phyloP scores from a whole-genome alignment of 106 monocot species.

The Dendrobium officinale region DNA sequence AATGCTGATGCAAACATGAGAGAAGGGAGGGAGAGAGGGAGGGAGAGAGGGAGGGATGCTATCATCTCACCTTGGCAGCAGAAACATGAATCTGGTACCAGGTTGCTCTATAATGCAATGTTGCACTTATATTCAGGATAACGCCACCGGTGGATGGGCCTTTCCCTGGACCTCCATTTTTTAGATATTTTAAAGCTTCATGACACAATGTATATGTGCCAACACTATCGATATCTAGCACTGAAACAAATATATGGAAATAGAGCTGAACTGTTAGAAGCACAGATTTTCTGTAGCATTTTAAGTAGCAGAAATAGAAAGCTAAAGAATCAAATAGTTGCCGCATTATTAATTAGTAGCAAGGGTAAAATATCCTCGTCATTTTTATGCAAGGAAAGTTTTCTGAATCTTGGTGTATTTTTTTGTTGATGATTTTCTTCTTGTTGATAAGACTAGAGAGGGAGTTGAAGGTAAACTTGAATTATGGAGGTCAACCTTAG shows the following conservation, averaged over 20 bases:
- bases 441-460: no score
- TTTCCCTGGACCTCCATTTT: slow-evolving; percentile 49
- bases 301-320: no score
- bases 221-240: slow-evolving; percentile 81
- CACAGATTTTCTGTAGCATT: no score
- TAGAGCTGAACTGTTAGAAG: no score
- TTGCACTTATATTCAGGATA: slow-evolving; percentile 90
- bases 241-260: slow-evolving; percentile 18
- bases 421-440: no score
- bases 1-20: neutral
- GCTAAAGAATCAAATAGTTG: no score
- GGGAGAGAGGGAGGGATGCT: neutral
- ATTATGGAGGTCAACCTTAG: no score
- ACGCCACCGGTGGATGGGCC: slow-evolving; percentile 51
- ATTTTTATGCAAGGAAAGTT: no score
- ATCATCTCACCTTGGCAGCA: slow-evolving; percentile 72
- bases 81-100: slow-evolving; percentile 97
- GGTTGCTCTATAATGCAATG: slow-evolving; percentile 79
- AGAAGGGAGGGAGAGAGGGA: neutral
- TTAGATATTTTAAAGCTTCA: slow-evolving; percentile 79
- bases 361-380: no score
- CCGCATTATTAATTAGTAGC: no score
- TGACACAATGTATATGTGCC: slow-evolving; percentile 90
- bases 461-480: no score
- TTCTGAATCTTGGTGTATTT: no score